A percentile compares a stretch with the other conserved stretches of the same genome.
phyloP scores from a whole-genome alignment of 2,329 filamentous ascomycete genomes.

The Escovopsis sp. region DNA sequence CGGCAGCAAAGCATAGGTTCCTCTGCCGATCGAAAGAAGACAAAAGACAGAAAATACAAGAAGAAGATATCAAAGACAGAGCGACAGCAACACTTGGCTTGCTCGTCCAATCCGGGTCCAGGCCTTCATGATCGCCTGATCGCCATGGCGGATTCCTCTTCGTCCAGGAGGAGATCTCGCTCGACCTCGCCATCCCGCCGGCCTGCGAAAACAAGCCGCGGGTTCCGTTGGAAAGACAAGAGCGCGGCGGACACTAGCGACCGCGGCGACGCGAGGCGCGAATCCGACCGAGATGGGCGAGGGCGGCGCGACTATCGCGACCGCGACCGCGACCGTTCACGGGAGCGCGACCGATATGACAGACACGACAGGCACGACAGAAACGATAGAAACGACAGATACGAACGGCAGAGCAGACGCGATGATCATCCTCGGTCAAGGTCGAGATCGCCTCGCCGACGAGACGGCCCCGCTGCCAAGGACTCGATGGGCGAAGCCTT shows the following conservation, averaged over 20 bases:
- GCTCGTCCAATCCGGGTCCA: too few relatives aligned
- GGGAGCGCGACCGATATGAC: conserved; percentile 9
- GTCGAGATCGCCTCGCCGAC: conserved; percentile 9
- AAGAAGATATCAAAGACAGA: too few relatives aligned
- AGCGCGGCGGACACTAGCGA: conserved; percentile 31
- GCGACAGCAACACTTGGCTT: too few relatives aligned
- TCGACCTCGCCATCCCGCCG: conserved; percentile 14
- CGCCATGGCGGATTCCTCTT: conserved; percentile 12
- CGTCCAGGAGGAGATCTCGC: conserved; percentile 11
- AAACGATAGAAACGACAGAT: conserved; percentile 9
- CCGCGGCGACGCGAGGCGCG: conserved; percentile 11
- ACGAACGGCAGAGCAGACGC: conserved; percentile 16
- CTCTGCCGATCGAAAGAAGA: too few relatives aligned
- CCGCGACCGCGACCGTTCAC: conserved; percentile 25
- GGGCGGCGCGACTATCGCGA: conserved; percentile 31
- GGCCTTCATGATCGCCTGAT: background rate
- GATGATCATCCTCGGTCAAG: conserved; percentile 8
- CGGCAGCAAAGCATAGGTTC: too few relatives aligned
- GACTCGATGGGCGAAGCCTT: conserved; percentile 22
- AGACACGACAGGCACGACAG: conserved; percentile 16
- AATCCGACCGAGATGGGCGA: conserved; percentile 15
- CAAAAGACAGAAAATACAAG: too few relatives aligned
- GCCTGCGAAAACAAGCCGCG: conserved; percentile 18
- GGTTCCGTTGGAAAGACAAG: conserved; percentile 46
- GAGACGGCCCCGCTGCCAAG: conserved; percentile 16